These are phyloP conservation scores for Aspergillus aculeatinus DNA, from an alignment of 2,329 filamentous ascomycete genomes.

Conservation along the genomic window DNA sequence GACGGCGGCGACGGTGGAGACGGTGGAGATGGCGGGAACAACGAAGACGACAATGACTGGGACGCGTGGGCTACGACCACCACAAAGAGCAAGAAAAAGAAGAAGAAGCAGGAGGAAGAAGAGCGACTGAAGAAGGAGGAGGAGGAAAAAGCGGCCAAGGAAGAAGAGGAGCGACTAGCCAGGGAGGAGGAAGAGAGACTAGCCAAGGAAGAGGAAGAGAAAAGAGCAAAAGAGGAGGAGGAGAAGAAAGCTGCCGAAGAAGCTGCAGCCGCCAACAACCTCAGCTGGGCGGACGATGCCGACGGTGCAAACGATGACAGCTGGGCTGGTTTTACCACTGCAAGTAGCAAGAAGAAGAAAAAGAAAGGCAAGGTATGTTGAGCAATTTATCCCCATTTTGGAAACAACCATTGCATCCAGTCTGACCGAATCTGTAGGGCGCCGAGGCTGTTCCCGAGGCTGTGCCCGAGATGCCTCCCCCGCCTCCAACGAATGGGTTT, in stretches of 20 bases:
- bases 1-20: conserved; percentile 32
- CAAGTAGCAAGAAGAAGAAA: conserved; percentile 53
- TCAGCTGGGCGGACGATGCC: conserved; percentile 48
- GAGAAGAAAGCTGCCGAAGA: conserved; percentile 30
- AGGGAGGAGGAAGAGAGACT: conserved; percentile 27
- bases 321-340: conserved; percentile 51
- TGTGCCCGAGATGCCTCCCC: conserved; percentile 30
- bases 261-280: conserved; percentile 30
- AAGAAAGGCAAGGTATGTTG: conserved; percentile 54
- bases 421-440: too few relatives aligned
- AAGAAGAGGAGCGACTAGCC: conserved; percentile 27
- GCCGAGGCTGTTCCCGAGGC: neutral
- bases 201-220: conserved; percentile 36
- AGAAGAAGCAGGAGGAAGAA: conserved; percentile 36
- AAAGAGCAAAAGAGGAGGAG: conserved; percentile 25
- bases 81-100: conserved; percentile 37
- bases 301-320: conserved; percentile 50
- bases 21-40: conserved; percentile 31
- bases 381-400: neutral
- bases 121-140: conserved; percentile 29
- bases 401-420: too few relatives aligned
- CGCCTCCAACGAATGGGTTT: conserved; percentile 54
- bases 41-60: conserved; percentile 40
- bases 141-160: conserved; percentile 24
- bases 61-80: conserved; percentile 39